phyloP scores from a whole-genome alignment of 495 filamentous ascomycete genomes.

The Penicillium soppii region DNA sequence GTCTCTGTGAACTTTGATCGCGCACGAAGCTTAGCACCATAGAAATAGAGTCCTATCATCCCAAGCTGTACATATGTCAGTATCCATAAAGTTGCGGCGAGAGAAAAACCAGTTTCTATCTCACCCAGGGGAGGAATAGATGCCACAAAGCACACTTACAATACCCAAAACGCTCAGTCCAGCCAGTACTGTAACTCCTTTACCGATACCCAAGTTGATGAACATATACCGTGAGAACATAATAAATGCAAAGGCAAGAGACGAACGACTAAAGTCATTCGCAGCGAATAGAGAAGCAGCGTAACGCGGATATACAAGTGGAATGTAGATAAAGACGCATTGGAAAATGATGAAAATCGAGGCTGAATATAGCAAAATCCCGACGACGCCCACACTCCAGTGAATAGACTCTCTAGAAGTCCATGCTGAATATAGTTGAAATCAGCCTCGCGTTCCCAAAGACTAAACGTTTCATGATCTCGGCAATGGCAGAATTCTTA shows the following conservation, averaged over 20 bases:
- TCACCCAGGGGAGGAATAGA: not conserved
- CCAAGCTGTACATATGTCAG: not conserved
- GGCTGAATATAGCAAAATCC: constrained; percentile 46
- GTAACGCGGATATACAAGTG: constrained; percentile 56
- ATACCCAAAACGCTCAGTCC: not conserved
- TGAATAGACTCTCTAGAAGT: constrained; percentile 18
- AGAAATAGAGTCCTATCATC: not conserved
- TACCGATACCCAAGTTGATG: not conserved
- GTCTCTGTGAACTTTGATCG: not conserved
- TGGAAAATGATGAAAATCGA: constrained; percentile 48
- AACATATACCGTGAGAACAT: constrained; percentile 4
- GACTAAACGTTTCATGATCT: no score
- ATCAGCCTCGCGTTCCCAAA: not conserved
- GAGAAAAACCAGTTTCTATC: not conserved
- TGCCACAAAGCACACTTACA: not conserved
- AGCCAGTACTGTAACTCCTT: constrained; percentile 1
- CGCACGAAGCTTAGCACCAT: not conserved
- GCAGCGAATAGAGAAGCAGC: constrained; percentile 52
- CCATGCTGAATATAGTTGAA: not conserved
- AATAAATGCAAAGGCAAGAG: constrained; percentile 3
- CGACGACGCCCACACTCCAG: constrained; percentile 56
- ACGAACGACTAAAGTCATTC: constrained; percentile 46
- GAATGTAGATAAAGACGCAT: constrained; percentile 55
- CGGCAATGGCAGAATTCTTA: not conserved
- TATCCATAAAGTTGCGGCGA: not conserved